Conservation (phyloP, 179 eudicot species). For the Gypsophila paniculata region DNA sequence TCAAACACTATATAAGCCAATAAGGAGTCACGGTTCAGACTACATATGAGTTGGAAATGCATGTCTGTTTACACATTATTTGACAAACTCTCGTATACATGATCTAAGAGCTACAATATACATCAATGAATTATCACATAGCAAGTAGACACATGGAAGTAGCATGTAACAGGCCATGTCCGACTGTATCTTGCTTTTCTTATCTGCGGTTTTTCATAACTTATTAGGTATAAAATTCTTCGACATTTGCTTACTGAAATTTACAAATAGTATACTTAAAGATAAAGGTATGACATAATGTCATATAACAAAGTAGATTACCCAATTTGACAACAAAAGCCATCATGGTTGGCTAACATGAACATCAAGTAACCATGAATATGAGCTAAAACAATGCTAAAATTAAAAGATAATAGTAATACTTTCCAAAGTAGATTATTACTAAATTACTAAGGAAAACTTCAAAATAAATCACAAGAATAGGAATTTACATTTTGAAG, state of each 20-base stretch:
- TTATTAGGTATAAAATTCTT: neutral
- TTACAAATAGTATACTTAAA: neutral
- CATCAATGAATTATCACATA: neutral
- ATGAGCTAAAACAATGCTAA: neutral
- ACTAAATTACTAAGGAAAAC: neutral
- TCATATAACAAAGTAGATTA: neutral
- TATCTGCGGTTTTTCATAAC: neutral
- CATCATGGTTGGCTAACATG: neutral
- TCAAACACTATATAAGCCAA: conserved; percentile 7
- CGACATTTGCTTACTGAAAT: conserved; percentile 1
- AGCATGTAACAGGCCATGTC: neutral
- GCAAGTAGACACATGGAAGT: neutral
- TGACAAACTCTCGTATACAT: neutral
- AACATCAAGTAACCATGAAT: neutral
- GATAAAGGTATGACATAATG: neutral
- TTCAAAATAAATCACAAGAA: conserved; percentile 10
- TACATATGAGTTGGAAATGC: conserved; percentile 8
- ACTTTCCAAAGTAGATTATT: no score
- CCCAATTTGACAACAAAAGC: neutral
- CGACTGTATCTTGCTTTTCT: neutral
- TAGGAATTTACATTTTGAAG: conserved; percentile 65
- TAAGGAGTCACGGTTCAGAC: conserved; percentile 11
- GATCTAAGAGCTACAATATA: neutral
- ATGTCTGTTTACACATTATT: neutral
- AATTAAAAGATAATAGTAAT: neutral